Evolutionary conservation across 345 rosid genomes (phyloP).

Genomic region (Gossypium rotundifolium): DNA sequence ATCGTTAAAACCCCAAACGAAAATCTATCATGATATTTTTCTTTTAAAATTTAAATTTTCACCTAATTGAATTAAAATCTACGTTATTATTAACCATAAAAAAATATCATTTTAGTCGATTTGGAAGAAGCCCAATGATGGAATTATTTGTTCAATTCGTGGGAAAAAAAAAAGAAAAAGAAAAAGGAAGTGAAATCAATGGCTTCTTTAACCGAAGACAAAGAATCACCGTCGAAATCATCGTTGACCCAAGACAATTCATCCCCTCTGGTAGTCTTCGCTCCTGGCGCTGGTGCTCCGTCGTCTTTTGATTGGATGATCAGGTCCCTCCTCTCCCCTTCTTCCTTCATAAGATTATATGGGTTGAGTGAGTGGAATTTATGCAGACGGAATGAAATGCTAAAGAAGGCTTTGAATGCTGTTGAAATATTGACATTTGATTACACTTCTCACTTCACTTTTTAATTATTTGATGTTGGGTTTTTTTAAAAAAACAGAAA

Average conservation of each 20-base stretch:
- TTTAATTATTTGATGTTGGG: neutral
- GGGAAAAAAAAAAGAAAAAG: too few relatives aligned
- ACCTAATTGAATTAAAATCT: too few relatives aligned
- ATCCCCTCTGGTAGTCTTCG: constrained; percentile 63
- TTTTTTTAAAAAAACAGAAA: too few relatives aligned
- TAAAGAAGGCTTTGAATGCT: constrained; percentile 48
- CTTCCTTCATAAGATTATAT: too few relatives aligned
- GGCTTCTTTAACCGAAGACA: constrained; percentile 19
- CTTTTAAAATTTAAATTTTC: too few relatives aligned
- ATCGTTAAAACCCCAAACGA: too few relatives aligned
- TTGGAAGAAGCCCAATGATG: neutral
- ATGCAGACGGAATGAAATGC: constrained; percentile 73
- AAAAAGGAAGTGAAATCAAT: neutral
- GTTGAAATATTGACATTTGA: constrained; percentile 85
- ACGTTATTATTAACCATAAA: too few relatives aligned
- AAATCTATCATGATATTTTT: too few relatives aligned
- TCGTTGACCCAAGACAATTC: neutral
- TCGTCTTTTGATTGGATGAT: constrained; percentile 90
- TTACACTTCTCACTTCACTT: constrained; percentile 57
- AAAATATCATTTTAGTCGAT: too few relatives aligned
- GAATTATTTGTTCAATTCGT: neutral
- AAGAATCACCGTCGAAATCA: constrained; percentile 15
- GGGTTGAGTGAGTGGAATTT: neutral
- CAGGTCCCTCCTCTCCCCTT: constrained; percentile 23
- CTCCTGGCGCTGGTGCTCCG: constrained; percentile 86